Percentiles rank a stretch among this genome's conserved stretches.
Evolutionary conservation across 192 early-diverging fungal genomes (phyloP).

Genomic region (Borealophlyctis nickersoniae): DNA sequence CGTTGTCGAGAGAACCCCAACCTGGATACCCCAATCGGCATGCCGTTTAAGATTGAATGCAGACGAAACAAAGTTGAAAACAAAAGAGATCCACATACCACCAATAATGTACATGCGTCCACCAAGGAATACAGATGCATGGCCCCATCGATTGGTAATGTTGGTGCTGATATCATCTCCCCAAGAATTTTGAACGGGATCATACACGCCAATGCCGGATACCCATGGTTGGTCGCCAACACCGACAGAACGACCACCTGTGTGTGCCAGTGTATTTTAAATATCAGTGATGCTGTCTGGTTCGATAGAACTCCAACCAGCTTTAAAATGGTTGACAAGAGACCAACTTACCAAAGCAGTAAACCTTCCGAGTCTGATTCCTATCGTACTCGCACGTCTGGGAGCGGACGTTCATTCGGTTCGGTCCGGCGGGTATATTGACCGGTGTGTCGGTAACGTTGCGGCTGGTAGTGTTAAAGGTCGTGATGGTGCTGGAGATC

Average conservation of each 20-base stretch:
- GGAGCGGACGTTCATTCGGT: conserved; percentile 10
- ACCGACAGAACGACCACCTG: no score
- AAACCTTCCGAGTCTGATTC: conserved; percentile 4
- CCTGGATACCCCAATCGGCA: background rate
- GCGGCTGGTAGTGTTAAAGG: conserved; percentile 6
- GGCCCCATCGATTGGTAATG: conserved; percentile 2
- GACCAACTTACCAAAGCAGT: conserved; percentile 24
- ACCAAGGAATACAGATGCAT: conserved; percentile 12
- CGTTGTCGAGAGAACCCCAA: background rate
- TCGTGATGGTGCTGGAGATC: conserved; percentile 3
- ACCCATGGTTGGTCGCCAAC: background rate
- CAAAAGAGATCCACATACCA: background rate
- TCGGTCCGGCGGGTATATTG: background rate
- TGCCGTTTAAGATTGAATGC: background rate
- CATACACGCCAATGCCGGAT: conserved; percentile 17
- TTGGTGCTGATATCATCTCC: background rate
- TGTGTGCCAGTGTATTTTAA: no score
- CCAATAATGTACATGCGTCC: conserved; percentile 19
- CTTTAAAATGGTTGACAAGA: background rate
- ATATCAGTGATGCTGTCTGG: background rate
- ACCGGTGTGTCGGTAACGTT: background rate
- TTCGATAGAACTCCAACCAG: background rate
- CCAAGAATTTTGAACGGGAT: conserved; percentile 12
- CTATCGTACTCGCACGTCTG: conserved; percentile 21
- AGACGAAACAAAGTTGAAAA: background rate